These are phyloP conservation scores for Xylaria sp. DNA, from an alignment of 2,329 filamentous ascomycete genomes.

Conservation along the genomic window DNA sequence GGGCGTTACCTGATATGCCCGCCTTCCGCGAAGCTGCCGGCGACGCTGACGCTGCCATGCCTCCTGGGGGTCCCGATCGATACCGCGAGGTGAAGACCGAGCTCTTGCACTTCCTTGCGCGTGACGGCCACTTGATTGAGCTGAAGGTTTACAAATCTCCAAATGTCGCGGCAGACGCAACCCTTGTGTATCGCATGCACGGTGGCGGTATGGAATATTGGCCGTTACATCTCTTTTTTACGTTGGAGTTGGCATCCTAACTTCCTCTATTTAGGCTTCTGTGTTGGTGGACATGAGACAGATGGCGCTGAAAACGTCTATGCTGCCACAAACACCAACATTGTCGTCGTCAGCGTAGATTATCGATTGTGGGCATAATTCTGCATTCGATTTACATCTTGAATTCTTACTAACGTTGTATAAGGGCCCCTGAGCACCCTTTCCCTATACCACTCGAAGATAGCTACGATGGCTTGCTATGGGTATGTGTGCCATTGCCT, in stretches of 20 bases:
- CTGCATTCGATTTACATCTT: not conserved
- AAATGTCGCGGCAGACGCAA: slow-evolving; percentile 38
- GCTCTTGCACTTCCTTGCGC: slow-evolving; percentile 45
- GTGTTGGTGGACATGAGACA: slow-evolving; percentile 50
- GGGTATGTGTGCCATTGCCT: slow-evolving; percentile 44
- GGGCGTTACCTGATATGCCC: slow-evolving; percentile 41
- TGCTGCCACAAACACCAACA: slow-evolving; percentile 48
- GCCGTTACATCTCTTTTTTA: not conserved
- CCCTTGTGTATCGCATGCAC: slow-evolving; percentile 51
- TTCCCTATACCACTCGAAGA: slow-evolving; percentile 63
- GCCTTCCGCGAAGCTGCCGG: slow-evolving; percentile 48
- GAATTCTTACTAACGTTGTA: slow-evolving; percentile 35
- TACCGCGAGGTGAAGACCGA: slow-evolving; percentile 51
- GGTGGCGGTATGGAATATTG: slow-evolving; percentile 48
- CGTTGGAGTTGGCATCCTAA: not conserved
- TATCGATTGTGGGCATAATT: slow-evolving; percentile 51
- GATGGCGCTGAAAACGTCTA: slow-evolving; percentile 53
- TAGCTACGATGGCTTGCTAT: slow-evolving; percentile 60
- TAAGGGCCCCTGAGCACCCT: slow-evolving; percentile 62
- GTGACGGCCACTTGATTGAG: slow-evolving; percentile 51
- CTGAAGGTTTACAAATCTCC: slow-evolving; percentile 52
- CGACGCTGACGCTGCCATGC: slow-evolving; percentile 43
- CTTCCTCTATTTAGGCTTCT: slow-evolving; percentile 6
- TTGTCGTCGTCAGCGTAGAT: slow-evolving; percentile 53
- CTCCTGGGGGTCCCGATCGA: slow-evolving; percentile 49